Evolutionary conservation across 2,329 filamentous ascomycete genomes (phyloP), one percentile per base, ranked within the genome.

Genomic region (Phialophora expanda): DNA sequence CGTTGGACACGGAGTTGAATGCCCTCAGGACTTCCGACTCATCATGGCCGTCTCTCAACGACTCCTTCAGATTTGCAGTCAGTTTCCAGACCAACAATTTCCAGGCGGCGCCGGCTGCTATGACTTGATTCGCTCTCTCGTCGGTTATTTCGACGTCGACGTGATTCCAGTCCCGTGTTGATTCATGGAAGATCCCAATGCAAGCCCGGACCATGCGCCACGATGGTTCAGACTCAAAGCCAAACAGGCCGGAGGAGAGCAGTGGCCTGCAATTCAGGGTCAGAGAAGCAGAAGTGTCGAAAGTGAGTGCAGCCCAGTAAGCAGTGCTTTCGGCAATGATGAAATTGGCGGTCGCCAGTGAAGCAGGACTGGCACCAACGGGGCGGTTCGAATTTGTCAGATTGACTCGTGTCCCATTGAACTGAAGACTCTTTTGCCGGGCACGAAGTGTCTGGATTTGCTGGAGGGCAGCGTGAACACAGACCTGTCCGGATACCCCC

Each of bases 231-330:
- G 65, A 62, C 32, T 74, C 73, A 56, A 69, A 74, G 4, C 73
- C 73, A 9, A 74, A 66, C 1, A 81, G 69, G 0, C 78, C 78
- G 1, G 78, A 79, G 0, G 78, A 80, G 3, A 80, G 73, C 0
- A 79, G 62, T 0, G 79, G 74, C 4, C 77, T 74, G 8, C 76
- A 78, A 34, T 79, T 79, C 12, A 80, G 71, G 0, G 78, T 80
- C 5, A 81, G 64, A 1, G 79, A 80, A 0, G 78, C 77, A 0
- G 78, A 80, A 0, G 79, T 81, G 50, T 81, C 79, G 30, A 80
- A 81, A 0, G 78, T 79, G 4, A 81, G 61, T 3, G 79, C 79
- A 0, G 78, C 77, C 79, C 79, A 81, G 62, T 80, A 80, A 0
- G 75, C 77, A 17, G 74, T 78, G 58, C 75, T 80, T 65, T 81